phyloP scores from a whole-genome alignment of 306 rosid species.

The Cicer pinnatifidum region DNA sequence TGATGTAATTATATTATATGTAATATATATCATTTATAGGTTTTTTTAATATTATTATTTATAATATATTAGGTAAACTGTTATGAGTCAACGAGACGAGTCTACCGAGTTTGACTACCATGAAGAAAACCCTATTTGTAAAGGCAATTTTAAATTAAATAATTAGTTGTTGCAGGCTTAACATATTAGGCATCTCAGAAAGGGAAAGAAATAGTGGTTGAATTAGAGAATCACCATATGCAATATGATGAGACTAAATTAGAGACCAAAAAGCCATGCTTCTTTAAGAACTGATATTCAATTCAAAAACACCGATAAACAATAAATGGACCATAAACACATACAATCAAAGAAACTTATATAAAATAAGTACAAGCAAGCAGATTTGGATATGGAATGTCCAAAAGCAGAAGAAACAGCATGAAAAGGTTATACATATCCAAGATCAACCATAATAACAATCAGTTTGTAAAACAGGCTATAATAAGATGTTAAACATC shows the following conservation, averaged over 20 bases:
- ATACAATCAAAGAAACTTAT: not conserved
- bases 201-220: not conserved
- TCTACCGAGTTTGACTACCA: too few relatives aligned
- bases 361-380: not conserved
- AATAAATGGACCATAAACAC: not conserved
- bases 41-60: too few relatives aligned
- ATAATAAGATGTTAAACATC: not conserved
- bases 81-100: too few relatives aligned
- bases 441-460: conserved; percentile 24
- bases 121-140: too few relatives aligned
- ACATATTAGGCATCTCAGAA: too few relatives aligned
- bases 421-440: not conserved
- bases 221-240: not conserved
- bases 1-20: too few relatives aligned
- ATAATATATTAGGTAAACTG: too few relatives aligned
- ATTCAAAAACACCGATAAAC: conserved; percentile 8
- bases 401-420: conserved; percentile 16
- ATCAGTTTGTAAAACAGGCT: conserved; percentile 21
- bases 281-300: conserved; percentile 16
- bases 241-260: not conserved
- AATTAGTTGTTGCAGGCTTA: too few relatives aligned
- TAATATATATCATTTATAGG: too few relatives aligned
- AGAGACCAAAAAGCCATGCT: not conserved
- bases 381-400: conserved; percentile 21
- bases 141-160: not conserved